Percentiles rank a stretch among this genome's conserved stretches.
Evolutionary conservation across 106 monocot genomes (phyloP).

Genomic region (Chionographis japonica): DNA sequence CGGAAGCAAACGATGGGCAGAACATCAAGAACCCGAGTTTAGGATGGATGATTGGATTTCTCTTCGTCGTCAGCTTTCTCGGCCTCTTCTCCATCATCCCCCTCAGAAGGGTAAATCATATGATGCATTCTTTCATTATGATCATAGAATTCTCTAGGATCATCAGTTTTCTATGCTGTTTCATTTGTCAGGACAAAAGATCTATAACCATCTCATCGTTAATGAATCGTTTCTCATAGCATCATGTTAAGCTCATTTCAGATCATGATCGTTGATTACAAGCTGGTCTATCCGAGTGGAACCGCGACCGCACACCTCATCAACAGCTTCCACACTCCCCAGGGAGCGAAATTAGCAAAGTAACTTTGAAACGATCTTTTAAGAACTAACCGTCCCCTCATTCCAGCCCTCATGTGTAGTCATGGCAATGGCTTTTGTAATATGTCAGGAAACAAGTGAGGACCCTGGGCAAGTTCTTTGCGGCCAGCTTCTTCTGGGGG

Average conservation of each 20-base stretch:
- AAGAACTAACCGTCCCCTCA: too few relatives aligned
- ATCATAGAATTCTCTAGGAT: too few relatives aligned
- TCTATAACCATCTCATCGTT: too few relatives aligned
- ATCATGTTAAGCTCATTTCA: background rate
- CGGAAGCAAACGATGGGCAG: conserved; percentile 29
- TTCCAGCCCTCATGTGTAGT: background rate
- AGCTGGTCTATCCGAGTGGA: conserved; percentile 22
- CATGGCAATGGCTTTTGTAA: background rate
- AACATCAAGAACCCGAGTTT: conserved; percentile 47
- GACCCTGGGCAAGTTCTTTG: conserved; percentile 18
- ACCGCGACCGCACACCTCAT: conserved; percentile 22
- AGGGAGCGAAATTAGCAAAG: conserved; percentile 17
- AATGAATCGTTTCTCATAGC: too few relatives aligned
- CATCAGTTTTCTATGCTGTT: background rate
- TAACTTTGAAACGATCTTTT: background rate
- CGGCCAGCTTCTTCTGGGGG: conserved; percentile 21
- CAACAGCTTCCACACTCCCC: conserved; percentile 22
- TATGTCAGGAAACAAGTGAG: conserved; percentile 35
- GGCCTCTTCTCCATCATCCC: conserved; percentile 54
- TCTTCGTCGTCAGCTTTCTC: conserved; percentile 52
- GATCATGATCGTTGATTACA: conserved; percentile 27
- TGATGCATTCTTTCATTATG: too few relatives aligned
- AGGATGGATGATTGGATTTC: conserved; percentile 64
- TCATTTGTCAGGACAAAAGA: too few relatives aligned
- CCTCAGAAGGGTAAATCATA: conserved; percentile 53